Evolutionary conservation across 306 rosid genomes (phyloP), one percentile per base, ranked within the genome.

Genomic region (Cucurbita moschata): DNA sequence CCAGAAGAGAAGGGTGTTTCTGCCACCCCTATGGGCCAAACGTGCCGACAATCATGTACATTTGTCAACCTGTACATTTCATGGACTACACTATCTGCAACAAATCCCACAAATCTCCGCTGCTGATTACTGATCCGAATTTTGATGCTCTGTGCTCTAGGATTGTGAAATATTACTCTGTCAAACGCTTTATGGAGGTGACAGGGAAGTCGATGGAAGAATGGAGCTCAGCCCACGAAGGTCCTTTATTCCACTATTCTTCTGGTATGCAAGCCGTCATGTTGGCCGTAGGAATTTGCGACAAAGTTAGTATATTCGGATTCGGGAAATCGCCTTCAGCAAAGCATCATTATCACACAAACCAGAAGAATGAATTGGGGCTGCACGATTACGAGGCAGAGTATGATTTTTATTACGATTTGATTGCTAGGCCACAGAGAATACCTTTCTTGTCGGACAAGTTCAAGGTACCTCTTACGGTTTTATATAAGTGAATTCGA

Each of bases 211-310:
- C 84, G 7, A 81, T 88, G 75, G 92, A 87, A 14, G 80, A 82
- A 5, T 95, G 99, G 99, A 85, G 85, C 60, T 13, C 73, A 51
- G 88, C 78, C 3, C 99, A 91, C 80, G 99, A 88, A 80, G 96
- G 88, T 18, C 74, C 88, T 19, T 70, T 81, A 35, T 95, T 95
- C 51, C 99, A 95, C 82, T 95, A 95, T 79, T 89, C 96, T 65
- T 95, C 99, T 63, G 99, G 99, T 6, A 82, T 95, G 97, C 99
- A 95, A 75, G 99, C 97, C 14, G 88, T 95, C 56, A 82, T 95
- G 96, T 52, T 95, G 74, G 96, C 96, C 77, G 76, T 95, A 77
- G 99, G 99, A 8, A 76, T 95, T 37, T 95, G 99, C 81, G 97
- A 95, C 30, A 84, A 67, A 73, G 99, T 95, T 40, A 83, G 92